A percentile compares a stretch with the other conserved stretches of the same genome.
phyloP scores from a whole-genome alignment of 2,329 filamentous ascomycete species.

The Intubia oerlemansii region DNA sequence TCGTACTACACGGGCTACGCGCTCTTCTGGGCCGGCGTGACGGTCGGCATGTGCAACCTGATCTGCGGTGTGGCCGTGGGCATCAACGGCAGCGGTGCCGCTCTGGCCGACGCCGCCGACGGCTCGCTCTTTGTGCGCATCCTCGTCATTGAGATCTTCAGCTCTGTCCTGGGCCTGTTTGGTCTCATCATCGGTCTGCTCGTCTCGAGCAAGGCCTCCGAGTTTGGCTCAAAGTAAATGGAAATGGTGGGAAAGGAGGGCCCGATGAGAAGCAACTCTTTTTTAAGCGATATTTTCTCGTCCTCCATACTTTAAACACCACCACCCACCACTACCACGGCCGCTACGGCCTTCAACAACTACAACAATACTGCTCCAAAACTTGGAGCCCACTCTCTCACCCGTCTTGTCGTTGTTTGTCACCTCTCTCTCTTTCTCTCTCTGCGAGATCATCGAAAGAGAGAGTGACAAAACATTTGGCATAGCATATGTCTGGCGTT shows the following conservation, averaged over 20 bases:
- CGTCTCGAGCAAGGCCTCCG: conserved; percentile 61
- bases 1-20: conserved; percentile 92
- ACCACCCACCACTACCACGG: no score
- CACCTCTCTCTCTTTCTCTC: no score
- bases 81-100: conserved; percentile 94
- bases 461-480: no score
- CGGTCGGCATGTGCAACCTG: conserved; percentile 87
- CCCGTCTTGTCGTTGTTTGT: no score
- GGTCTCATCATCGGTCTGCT: conserved; percentile 88
- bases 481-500: conserved; percentile 6
- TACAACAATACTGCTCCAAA: no score
- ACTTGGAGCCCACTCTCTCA: no score
- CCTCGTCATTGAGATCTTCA: conserved; percentile 97
- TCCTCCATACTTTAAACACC: conserved; percentile 1
- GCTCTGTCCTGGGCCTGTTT: conserved; percentile 88
- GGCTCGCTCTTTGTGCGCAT: conserved; percentile 95
- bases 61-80: conserved; percentile 92
- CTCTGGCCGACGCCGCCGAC: conserved; percentile 87
- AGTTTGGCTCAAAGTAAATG: conserved; percentile 35
- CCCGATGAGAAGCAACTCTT: no score
- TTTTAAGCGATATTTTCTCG: no score
- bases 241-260: background rate
- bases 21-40: conserved; percentile 87
- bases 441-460: no score
- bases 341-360: no score